A percentile compares a stretch with the other conserved stretches of the same genome.
phyloP scores from a whole-genome alignment of 768 basidiomycete genomes.

The Suillus subaureus region DNA sequence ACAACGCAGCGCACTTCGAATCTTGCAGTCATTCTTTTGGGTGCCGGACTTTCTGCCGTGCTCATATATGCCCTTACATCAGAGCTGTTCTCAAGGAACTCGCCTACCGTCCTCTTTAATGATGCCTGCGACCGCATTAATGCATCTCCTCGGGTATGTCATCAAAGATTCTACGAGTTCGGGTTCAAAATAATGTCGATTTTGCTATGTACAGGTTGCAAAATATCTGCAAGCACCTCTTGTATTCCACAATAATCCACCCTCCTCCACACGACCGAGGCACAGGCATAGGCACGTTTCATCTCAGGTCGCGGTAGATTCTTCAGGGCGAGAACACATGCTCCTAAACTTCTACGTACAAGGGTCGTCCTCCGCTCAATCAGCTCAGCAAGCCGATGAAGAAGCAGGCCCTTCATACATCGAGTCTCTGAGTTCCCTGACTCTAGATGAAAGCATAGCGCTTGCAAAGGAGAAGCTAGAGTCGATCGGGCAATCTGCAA shows the following conservation, averaged over 20 bases:
- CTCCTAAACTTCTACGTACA: constrained; percentile 82
- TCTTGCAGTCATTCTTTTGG: constrained; percentile 61
- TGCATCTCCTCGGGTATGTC: constrained; percentile 45
- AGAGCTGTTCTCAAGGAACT: constrained; percentile 87
- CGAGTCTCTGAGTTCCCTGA: constrained; percentile 53
- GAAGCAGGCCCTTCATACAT: constrained; percentile 35
- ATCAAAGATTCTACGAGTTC: background rate
- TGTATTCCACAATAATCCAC: constrained; percentile 81
- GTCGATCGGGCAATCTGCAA: constrained; percentile 49
- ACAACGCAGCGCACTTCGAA: constrained; percentile 55
- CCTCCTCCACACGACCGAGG: constrained; percentile 71
- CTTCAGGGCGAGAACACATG: constrained; percentile 79
- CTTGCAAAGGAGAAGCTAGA: constrained; percentile 47
- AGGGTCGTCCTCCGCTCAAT: constrained; percentile 50
- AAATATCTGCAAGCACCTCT: constrained; percentile 70
- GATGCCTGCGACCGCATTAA: constrained; percentile 55
- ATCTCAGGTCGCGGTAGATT: constrained; percentile 75
- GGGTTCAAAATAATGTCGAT: background rate
- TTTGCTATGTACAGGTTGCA: constrained; percentile 49
- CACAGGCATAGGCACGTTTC: constrained; percentile 83
- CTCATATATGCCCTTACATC: constrained; percentile 77
- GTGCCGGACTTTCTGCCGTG: constrained; percentile 78
- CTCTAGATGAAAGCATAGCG: constrained; percentile 54
- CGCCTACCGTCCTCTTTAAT: constrained; percentile 79
- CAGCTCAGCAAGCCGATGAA: constrained; percentile 34